Evolutionary conservation across 331 rosid species (phyloP).

Genomic region (Spiraea crenata): DNA sequence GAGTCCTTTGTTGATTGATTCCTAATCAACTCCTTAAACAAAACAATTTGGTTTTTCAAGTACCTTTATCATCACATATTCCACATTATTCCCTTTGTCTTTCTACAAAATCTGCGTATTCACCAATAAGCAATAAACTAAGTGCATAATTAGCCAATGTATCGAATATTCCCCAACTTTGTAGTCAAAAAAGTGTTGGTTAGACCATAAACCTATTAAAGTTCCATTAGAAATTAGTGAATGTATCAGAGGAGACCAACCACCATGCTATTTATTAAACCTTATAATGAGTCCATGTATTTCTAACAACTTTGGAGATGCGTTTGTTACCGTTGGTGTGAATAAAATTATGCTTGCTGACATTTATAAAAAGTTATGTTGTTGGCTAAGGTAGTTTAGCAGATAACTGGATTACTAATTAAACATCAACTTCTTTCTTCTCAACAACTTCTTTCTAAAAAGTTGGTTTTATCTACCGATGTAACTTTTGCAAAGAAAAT

Average conservation of each 20-base stretch:
- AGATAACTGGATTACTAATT: no score
- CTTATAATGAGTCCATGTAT: no score
- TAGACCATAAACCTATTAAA: not conserved
- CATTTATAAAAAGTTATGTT: no score
- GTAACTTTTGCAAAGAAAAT: not conserved
- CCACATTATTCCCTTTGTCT: constrained; percentile 14
- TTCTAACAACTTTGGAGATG: no score
- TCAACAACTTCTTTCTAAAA: no score
- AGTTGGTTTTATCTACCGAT: no score
- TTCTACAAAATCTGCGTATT: not conserved
- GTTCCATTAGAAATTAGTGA: not conserved
- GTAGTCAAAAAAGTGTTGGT: constrained; percentile 6
- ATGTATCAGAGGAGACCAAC: constrained; percentile 12
- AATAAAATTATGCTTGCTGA: no score
- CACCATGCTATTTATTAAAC: not conserved
- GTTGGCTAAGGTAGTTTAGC: no score
- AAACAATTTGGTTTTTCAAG: not conserved
- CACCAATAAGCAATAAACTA: not conserved
- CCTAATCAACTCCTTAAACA: not conserved
- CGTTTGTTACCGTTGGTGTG: no score
- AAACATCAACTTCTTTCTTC: no score
- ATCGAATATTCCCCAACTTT: constrained; percentile 4
- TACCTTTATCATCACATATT: constrained; percentile 5
- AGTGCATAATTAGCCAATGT: not conserved
- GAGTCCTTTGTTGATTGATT: constrained; percentile 11